phyloP scores from a whole-genome alignment of 345 rosid species.

The Rhizophora apiculata region DNA sequence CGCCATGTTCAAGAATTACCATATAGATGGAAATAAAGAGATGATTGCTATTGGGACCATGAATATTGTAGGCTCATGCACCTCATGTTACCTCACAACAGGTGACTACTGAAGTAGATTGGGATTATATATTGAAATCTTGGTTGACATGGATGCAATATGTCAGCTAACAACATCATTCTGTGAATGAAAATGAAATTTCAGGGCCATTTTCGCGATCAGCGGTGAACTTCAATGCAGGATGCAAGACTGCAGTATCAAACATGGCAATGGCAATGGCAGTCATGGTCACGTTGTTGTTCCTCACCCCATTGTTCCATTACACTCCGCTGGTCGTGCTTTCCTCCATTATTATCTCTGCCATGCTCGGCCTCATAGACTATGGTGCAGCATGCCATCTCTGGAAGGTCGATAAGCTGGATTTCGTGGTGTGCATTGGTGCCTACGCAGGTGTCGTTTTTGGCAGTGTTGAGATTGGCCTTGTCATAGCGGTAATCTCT shows the following conservation, averaged over 20 bases:
- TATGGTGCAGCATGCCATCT: conserved; percentile 79
- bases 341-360: conserved; percentile 69
- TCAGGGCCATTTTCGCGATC: conserved; percentile 93
- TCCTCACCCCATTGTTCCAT: conserved; percentile 83
- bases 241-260: conserved; percentile 81
- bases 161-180: background rate
- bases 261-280: conserved; percentile 91
- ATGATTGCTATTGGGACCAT: conserved; percentile 93
- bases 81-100: conserved; percentile 86
- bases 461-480: conserved; percentile 73
- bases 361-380: conserved; percentile 94
- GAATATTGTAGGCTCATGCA: conserved; percentile 91
- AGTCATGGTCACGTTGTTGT: conserved; percentile 75
- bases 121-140: background rate
- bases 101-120: conserved; percentile 32
- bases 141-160: too few relatives aligned
- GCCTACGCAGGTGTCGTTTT: conserved; percentile 73
- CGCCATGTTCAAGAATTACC: conserved; percentile 84
- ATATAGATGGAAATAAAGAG: conserved; percentile 94
- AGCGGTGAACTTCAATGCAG: conserved; percentile 92
- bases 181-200: background rate
- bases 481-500: conserved; percentile 54
- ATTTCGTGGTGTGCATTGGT: conserved; percentile 64
- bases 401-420: conserved; percentile 72
- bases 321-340: conserved; percentile 94